Evolutionary conservation across 495 filamentous ascomycete genomes (phyloP).

Genomic region (Xylaria grammica): DNA sequence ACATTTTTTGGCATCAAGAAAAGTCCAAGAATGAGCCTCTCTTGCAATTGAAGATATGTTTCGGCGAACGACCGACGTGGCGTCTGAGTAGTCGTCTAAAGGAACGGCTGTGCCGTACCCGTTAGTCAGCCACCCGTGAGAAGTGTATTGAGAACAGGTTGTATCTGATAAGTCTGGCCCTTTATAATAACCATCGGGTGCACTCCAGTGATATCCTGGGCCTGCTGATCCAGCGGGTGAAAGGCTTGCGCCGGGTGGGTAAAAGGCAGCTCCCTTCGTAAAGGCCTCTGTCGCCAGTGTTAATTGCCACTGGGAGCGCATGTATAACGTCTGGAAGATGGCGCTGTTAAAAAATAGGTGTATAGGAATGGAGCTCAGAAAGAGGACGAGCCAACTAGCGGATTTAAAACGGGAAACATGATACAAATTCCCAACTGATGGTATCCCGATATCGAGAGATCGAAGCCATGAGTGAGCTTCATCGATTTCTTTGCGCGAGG

Average conservation of each 20-base stretch:
- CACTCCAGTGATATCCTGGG: neutral
- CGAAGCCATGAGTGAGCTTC: slow-evolving; percentile 14
- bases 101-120: slow-evolving; percentile 7
- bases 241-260: slow-evolving; percentile 25
- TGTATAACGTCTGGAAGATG: slow-evolving; percentile 20
- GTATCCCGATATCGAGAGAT: slow-evolving; percentile 27
- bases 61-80: neutral
- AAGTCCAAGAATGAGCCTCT: neutral
- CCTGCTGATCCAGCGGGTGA: slow-evolving; percentile 14
- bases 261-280: slow-evolving; percentile 14
- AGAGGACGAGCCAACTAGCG: slow-evolving; percentile 10
- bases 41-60: slow-evolving; percentile 16
- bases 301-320: slow-evolving; percentile 20
- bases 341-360: slow-evolving; percentile 28
- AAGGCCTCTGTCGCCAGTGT: slow-evolving; percentile 23
- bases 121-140: too few relatives aligned
- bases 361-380: slow-evolving; percentile 20
- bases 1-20: slow-evolving; percentile 1
- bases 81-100: slow-evolving; percentile 16
- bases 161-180: too few relatives aligned
- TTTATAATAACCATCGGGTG: too few relatives aligned
- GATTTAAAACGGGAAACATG: slow-evolving; percentile 12
- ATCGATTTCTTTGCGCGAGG: slow-evolving; percentile 24
- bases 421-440: slow-evolving; percentile 22
- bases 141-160: too few relatives aligned